These are phyloP conservation scores for Rhododendron molle DNA, from an alignment of 148 eudicot species.

Conservation along the genomic window DNA sequence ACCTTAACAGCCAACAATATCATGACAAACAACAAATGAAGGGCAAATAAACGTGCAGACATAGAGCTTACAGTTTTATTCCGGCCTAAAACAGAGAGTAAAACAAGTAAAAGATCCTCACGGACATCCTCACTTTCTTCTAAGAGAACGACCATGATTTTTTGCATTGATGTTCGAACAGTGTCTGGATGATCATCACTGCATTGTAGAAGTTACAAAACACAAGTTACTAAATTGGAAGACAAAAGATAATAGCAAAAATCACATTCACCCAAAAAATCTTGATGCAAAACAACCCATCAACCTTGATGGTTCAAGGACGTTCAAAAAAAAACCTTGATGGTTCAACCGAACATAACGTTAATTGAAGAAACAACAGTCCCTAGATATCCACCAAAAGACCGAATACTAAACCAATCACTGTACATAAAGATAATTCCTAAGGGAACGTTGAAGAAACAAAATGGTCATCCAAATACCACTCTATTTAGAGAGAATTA, in stretches of 20 bases:
- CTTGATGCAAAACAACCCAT: background rate
- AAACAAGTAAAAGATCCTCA: constrained; percentile 63
- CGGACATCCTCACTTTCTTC: constrained; percentile 93
- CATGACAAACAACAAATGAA: background rate
- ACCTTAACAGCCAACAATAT: background rate
- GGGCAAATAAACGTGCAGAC: constrained; percentile 12
- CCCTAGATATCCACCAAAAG: background rate
- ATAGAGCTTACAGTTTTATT: constrained; percentile 50
- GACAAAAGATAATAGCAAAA: background rate
- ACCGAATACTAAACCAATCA: background rate
- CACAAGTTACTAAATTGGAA: background rate
- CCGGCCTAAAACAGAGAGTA: constrained; percentile 71
- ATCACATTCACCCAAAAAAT: background rate
- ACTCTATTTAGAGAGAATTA: background rate
- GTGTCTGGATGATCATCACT: constrained; percentile 92
- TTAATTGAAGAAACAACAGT: background rate
- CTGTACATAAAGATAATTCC: background rate
- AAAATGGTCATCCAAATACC: background rate
- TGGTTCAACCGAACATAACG: background rate
- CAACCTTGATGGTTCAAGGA: background rate
- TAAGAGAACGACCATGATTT: constrained; percentile 77
- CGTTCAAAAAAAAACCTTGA: background rate
- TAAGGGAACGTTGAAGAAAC: background rate
- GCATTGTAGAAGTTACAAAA: constrained; percentile 21
- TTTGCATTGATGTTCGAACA: constrained; percentile 70